These are phyloP conservation scores for Platismatia glauca DNA, from an alignment of 495 filamentous ascomycete genomes.

Conservation along the genomic window DNA sequence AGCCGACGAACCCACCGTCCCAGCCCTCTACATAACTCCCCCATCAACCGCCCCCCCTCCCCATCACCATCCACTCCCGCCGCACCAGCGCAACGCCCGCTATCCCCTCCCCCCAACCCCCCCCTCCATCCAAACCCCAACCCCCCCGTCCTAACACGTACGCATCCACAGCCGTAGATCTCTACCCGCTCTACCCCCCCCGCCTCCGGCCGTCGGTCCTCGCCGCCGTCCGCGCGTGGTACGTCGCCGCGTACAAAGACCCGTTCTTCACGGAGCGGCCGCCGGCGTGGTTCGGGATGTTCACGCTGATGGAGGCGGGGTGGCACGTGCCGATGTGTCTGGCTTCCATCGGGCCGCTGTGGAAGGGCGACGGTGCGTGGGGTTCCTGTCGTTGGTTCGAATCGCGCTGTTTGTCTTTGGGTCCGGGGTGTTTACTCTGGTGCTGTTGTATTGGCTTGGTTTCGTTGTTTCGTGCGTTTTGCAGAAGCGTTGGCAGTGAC, in stretches of 20 bases:
- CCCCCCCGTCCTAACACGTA: not conserved
- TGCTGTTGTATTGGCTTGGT: not conserved
- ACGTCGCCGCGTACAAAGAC: constrained; percentile 38
- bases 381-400: not conserved
- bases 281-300: constrained; percentile 46
- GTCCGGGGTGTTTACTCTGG: not conserved
- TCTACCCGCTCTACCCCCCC: constrained; percentile 22
- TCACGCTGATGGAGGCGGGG: constrained; percentile 10
- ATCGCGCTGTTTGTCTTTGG: not conserved
- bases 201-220: constrained; percentile 13
- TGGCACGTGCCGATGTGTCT: constrained; percentile 9
- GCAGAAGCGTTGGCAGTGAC: not conserved
- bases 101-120: too few relatives aligned
- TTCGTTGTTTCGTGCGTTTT: not conserved
- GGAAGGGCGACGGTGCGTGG: constrained; percentile 6
- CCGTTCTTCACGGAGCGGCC: constrained; percentile 57
- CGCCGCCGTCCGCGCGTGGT: constrained; percentile 19
- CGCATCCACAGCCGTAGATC: constrained; percentile 19
- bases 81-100: not conserved
- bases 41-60: not conserved
- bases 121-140: not conserved
- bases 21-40: not conserved
- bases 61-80: not conserved
- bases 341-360: constrained; percentile 1
- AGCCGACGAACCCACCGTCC: not conserved